phyloP scores from a whole-genome alignment of 192 early-diverging fungal species.

The Backusella circina region DNA sequence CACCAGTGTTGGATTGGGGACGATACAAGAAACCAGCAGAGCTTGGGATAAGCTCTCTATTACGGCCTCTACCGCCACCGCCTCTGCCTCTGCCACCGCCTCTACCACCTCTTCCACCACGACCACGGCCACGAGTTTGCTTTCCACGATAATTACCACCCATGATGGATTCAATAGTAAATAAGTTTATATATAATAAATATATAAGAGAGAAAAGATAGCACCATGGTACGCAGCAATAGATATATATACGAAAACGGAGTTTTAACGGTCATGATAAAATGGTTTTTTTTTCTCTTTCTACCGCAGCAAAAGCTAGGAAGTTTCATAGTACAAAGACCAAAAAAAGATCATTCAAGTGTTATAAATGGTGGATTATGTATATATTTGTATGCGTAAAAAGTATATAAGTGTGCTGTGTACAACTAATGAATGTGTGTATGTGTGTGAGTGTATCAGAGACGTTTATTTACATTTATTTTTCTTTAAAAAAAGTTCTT shows the following conservation, averaged over 20 bases:
- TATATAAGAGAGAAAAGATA: neutral
- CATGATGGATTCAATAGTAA: neutral
- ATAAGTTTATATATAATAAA: neutral
- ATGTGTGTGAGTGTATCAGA: neutral
- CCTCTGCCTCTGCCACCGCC: neutral
- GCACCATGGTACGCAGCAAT: neutral
- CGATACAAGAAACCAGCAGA: slow-evolving; percentile 9
- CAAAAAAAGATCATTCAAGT: neutral
- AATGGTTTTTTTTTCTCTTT: neutral
- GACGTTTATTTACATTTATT: neutral
- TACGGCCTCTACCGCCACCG: slow-evolving; percentile 10
- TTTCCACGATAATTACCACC: slow-evolving; percentile 10
- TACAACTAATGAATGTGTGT: neutral
- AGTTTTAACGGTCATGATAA: neutral
- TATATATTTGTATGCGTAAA: neutral
- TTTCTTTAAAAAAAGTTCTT: neutral
- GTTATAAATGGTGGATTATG: neutral
- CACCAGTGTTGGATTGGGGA: neutral
- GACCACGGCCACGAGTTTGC: neutral
- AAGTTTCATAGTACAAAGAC: neutral
- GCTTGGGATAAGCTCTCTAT: slow-evolving; percentile 12
- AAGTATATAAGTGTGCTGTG: neutral
- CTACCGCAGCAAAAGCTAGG: neutral
- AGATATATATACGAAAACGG: neutral
- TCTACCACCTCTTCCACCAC: neutral